phyloP scores from a whole-genome alignment of 345 rosid genomes.

The Psidium guajava region DNA sequence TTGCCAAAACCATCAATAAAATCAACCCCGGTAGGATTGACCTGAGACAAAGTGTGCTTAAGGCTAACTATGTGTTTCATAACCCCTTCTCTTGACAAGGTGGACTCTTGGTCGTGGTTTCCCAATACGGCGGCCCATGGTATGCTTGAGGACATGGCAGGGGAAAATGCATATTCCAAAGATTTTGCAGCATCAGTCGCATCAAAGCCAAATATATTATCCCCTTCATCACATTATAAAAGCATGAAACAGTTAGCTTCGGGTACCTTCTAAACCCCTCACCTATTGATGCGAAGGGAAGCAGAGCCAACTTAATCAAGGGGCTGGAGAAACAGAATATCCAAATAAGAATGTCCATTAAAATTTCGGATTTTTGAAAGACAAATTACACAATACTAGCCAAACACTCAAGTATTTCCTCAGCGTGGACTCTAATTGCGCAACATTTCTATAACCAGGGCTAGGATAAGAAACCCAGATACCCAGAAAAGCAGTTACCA shows the following conservation, averaged over 20 bases:
- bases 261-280: background rate
- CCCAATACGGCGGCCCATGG: slow-evolving; percentile 93
- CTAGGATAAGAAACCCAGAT: background rate
- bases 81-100: slow-evolving; percentile 64
- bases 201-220: slow-evolving; percentile 57
- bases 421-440: background rate
- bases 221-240: slow-evolving; percentile 34
- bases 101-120: slow-evolving; percentile 83
- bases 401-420: background rate
- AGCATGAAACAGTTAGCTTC: background rate
- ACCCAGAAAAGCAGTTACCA: background rate
- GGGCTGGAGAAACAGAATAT: background rate
- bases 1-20: slow-evolving; percentile 85
- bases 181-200: slow-evolving; percentile 56
- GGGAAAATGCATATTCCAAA: slow-evolving; percentile 56
- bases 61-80: slow-evolving; percentile 70
- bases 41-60: slow-evolving; percentile 49
- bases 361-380: background rate
- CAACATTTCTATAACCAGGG: background rate
- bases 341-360: background rate
- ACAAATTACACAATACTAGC: background rate
- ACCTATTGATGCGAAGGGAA: background rate
- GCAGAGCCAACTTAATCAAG: background rate
- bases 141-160: slow-evolving; percentile 62
- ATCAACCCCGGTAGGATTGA: slow-evolving; percentile 46